phyloP scores from a whole-genome alignment of 192 early-diverging fungal genomes.

The Coemansia sp. region DNA sequence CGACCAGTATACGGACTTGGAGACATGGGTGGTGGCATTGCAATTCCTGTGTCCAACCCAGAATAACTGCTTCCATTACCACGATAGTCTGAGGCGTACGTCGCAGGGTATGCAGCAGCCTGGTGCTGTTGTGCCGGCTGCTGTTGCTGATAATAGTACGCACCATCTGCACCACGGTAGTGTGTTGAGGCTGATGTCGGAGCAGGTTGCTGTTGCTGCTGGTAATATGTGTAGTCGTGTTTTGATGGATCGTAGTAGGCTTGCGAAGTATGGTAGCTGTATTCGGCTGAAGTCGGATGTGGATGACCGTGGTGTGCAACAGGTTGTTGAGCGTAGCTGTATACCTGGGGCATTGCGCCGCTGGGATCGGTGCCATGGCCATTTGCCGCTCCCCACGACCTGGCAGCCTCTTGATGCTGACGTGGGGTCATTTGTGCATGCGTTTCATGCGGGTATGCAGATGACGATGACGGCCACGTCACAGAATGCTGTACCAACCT shows the following conservation, averaged over 20 bases:
- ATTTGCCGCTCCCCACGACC: neutral
- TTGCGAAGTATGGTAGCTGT: constrained; percentile 4
- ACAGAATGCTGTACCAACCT: constrained; percentile 29
- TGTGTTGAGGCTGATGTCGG: constrained; percentile 13
- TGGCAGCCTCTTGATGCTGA: constrained; percentile 5
- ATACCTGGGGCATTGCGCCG: constrained; percentile 8
- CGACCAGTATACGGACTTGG: constrained; percentile 9
- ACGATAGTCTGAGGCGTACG: constrained; percentile 10
- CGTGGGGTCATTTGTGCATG: neutral
- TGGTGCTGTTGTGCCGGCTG: constrained; percentile 5
- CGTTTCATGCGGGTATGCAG: constrained; percentile 7
- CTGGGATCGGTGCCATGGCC: neutral
- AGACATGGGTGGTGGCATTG: constrained; percentile 17
- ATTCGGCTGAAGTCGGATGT: constrained; percentile 7
- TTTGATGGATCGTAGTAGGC: constrained; percentile 29
- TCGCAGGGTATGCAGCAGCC: constrained; percentile 8
- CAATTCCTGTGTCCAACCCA: constrained; percentile 29
- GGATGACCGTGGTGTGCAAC: neutral
- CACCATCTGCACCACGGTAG: constrained; percentile 14
- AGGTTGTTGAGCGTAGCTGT: constrained; percentile 5
- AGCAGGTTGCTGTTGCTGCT: constrained; percentile 21
- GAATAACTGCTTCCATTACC: constrained; percentile 14
- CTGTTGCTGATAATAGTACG: constrained; percentile 26
- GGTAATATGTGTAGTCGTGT: constrained; percentile 22
- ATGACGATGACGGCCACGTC: constrained; percentile 18